A percentile compares a stretch with the other conserved stretches of the same genome.
Evolutionary conservation across 2,329 filamentous ascomycete genomes (phyloP).

Genomic region (Sordariomycetes sp.): DNA sequence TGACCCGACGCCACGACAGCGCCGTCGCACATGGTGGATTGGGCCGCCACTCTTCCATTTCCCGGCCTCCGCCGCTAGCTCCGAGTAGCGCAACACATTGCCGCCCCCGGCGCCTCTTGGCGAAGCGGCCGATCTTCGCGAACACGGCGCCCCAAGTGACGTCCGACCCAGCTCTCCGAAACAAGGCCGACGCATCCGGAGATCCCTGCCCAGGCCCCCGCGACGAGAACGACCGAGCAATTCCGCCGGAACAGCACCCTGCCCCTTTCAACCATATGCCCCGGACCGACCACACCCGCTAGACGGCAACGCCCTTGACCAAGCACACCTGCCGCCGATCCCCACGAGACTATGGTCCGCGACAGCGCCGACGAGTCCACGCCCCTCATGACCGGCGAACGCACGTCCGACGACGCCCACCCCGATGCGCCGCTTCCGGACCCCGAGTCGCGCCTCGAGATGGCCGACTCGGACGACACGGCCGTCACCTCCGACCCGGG

Average conservation of each 20-base stretch:
- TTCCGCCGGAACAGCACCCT: no score
- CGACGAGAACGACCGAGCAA: no score
- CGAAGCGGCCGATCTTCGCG: no score
- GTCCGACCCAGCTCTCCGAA: no score
- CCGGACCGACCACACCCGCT: no score
- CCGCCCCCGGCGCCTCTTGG: no score
- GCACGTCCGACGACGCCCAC: constrained; percentile 15
- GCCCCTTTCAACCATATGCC: no score
- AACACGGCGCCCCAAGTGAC: no score
- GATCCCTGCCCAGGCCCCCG: no score
- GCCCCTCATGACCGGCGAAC: constrained; percentile 24
- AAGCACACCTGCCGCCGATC: neutral
- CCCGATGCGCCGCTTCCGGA: constrained; percentile 27
- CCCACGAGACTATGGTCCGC: constrained; percentile 2
- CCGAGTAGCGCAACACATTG: no score
- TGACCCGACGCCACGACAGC: neutral
- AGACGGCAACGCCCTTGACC: neutral
- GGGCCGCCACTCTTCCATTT: neutral
- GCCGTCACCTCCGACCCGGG: constrained; percentile 35
- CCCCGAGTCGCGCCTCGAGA: constrained; percentile 23
- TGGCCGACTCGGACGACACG: constrained; percentile 28
- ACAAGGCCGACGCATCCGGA: no score
- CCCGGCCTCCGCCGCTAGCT: no score
- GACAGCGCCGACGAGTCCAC: constrained; percentile 15
- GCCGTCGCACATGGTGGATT: neutral